Evolutionary conservation across 768 basidiomycete species (phyloP), one percentile per base, ranked within the genome.

Genomic region (Lyophyllum shimeji): DNA sequence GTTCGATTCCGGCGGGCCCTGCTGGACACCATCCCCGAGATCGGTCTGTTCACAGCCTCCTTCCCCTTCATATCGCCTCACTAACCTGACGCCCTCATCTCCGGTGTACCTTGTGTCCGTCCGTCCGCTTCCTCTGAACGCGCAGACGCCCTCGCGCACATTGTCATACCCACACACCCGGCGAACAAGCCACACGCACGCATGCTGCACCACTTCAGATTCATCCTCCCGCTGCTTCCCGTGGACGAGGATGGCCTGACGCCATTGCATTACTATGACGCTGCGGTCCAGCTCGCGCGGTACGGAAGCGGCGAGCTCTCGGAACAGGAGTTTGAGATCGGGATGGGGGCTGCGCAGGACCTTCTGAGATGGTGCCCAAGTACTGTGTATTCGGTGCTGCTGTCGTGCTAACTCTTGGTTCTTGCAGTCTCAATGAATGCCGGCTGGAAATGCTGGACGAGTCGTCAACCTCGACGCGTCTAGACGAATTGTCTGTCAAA

Each of bases 191-290:
- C 90, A 2, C 85, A 89, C 67, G 78, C 79, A 3, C 85, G 89
- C 60, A 86, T 92, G 86, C 75, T 87, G 46, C 84, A 89, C 67
- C 89, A 92, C 67, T 89, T 91, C 65, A 85, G 90, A 42, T 90
- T 87, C 71, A 79, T 93, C 33, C 70, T 81, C 2, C 89, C 89
- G 0, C 76, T 93, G 54, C 83, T 76, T 53, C 76, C 69, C 40
- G 73, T 66, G 54, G 84, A 88, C 57, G 83, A 83, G 25, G 80
- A 85, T 44, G 84, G 84, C n/a, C 69, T 89, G 46, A 82, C 89
- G 13, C 76, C 82, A 0, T 67, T 92, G 53, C 87, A 90, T 67
- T 86, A 86, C 62, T 92, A 89, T 63, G 90, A 92, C 63, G 83
- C 87, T 46, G 86, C 82, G 0, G 79, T 92, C 47, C 89, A 92